Conservation (phyloP, 495 filamentous ascomycete species). For the Trichoderma asperelloides region DNA sequence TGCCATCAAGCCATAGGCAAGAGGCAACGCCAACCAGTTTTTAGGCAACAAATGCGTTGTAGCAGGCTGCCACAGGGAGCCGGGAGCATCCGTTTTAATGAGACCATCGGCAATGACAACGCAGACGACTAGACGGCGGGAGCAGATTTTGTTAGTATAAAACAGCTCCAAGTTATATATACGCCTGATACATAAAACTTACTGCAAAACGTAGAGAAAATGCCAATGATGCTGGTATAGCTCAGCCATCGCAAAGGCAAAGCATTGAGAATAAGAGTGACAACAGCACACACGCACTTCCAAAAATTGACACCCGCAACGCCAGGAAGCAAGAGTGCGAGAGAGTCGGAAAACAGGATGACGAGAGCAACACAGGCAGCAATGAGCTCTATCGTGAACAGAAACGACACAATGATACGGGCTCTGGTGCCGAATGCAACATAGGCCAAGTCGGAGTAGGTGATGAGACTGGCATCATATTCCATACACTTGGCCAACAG, state of each 20-base stretch:
- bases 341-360: slow-evolving; percentile 86
- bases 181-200: slow-evolving; percentile 27
- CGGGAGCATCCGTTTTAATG: slow-evolving; percentile 68
- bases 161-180: not conserved
- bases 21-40: slow-evolving; percentile 83
- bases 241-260: slow-evolving; percentile 76
- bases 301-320: slow-evolving; percentile 58
- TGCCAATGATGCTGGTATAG: slow-evolving; percentile 84
- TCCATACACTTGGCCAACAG: slow-evolving; percentile 85
- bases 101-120: slow-evolving; percentile 80
- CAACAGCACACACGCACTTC: slow-evolving; percentile 78
- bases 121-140: slow-evolving; percentile 50
- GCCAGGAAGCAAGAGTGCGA: slow-evolving; percentile 69
- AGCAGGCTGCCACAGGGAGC: slow-evolving; percentile 79
- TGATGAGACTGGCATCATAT: slow-evolving; percentile 61
- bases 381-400: slow-evolving; percentile 84
- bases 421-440: slow-evolving; percentile 82
- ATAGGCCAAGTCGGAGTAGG: slow-evolving; percentile 90
- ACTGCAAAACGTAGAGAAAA: slow-evolving; percentile 81
- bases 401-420: slow-evolving; percentile 66
- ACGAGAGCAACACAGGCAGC: slow-evolving; percentile 86
- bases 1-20: slow-evolving; percentile 93
- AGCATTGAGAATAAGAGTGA: slow-evolving; percentile 79
- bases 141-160: not conserved
- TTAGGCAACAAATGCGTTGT: slow-evolving; percentile 67